Evolutionary conservation across 2,329 filamentous ascomycete species (phyloP), one percentile per base, ranked within the genome.

Genomic region (Diaporthe sp.): DNA sequence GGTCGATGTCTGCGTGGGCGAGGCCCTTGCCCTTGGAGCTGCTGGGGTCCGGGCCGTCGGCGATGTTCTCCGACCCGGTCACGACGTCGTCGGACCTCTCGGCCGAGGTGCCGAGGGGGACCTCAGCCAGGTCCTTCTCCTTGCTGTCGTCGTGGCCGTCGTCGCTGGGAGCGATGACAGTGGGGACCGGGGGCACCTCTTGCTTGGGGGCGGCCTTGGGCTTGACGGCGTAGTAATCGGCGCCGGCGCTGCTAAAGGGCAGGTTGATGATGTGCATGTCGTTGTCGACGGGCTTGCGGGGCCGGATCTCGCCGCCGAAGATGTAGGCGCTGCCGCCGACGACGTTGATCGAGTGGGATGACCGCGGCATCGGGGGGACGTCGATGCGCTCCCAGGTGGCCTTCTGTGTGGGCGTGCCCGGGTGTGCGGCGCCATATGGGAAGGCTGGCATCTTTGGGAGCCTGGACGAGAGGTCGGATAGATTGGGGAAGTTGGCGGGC

Each of bases 261-360:
- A 95, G 83, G 0, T 87, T 86, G 61, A 96, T 79, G 70, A 91
- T 84, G 80, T 95, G 92, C 81, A 97, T 88, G 77, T 91, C 87
- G 80, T 94, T 94, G 83, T 95, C 93, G 72, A 92, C 88, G 9
- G 92, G 91, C 78, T 92, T 83, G 51, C 91, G 86, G 1, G 91
- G 88, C 39, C 85, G 83, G 73, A 92, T 83, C 81, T 97, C 94
- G 77, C 94, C 95, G 75, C 95, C 94, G 80, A 95, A 97, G 78
- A 97, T 78, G 78, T 86, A 87, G 58, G 89, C 88, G n/a, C 85
- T 87, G 19, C 87, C 84, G 59, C 84, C 85, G 30, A 92, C 82
- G 53, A 93, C 85, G 56, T 94, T 88, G 77, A 95, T 81, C 4
- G 90, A 89, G 80, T 97, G 94, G 0, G 94, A 95, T 1, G 94